A percentile compares a stretch with the other conserved stretches of the same genome.
phyloP scores from a whole-genome alignment of 352 stramenopile genomes.

The Phytophthora aleatoria region DNA sequence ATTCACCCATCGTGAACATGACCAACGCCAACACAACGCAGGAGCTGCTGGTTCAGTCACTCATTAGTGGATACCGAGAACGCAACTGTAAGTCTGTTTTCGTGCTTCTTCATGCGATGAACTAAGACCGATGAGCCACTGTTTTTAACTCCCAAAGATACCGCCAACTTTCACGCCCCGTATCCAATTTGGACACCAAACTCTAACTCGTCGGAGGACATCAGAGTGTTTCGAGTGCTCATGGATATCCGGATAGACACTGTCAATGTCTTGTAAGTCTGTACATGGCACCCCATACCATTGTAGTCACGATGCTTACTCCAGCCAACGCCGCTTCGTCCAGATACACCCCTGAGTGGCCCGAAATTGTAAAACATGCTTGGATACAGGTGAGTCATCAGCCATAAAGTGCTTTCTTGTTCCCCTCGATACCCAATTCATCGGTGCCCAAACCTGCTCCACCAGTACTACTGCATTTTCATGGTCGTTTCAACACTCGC shows the following conservation, averaged over 20 bases:
- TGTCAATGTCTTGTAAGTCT: constrained; percentile 40
- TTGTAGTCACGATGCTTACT: not conserved
- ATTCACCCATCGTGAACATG: constrained; percentile 49
- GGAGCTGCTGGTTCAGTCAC: constrained; percentile 43
- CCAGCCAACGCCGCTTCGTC: constrained; percentile 1
- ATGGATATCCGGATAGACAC: constrained; percentile 53
- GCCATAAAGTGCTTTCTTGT: not conserved
- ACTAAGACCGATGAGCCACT: not conserved
- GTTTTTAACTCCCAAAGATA: constrained; percentile 19
- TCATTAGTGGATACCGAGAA: constrained; percentile 44
- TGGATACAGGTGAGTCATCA: constrained; percentile 67
- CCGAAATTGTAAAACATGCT: constrained; percentile 62
- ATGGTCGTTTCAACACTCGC: constrained; percentile 38
- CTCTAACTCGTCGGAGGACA: constrained; percentile 6
- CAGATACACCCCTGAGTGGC: constrained; percentile 64
- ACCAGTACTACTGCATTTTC: constrained; percentile 56
- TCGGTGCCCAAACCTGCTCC: not conserved
- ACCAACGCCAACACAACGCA: constrained; percentile 37
- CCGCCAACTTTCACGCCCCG: constrained; percentile 41
- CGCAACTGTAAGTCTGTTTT: constrained; percentile 50
- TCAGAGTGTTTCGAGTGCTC: constrained; percentile 36
- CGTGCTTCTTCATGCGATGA: not conserved
- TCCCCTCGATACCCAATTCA: not conserved
- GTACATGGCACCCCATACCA: too few relatives aligned
- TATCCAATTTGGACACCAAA: constrained; percentile 53